Evolutionary conservation across 805 yeast genomes (phyloP).

Genomic region (Pichia deserticola): DNA sequence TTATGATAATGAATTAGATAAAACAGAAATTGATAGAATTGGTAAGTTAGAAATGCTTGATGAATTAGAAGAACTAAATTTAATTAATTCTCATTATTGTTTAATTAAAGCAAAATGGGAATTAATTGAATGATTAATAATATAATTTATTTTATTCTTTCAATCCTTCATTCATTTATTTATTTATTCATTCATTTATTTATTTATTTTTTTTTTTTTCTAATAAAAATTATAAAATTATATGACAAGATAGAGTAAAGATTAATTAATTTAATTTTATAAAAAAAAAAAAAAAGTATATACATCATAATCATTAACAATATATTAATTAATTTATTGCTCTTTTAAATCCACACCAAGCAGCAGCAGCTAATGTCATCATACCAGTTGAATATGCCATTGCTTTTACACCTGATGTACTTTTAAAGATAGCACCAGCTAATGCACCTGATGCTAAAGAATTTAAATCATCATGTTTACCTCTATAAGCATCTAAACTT

Average conservation of each 20-base stretch:
- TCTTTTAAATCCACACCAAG: conserved; percentile 81
- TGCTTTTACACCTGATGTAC: conserved; percentile 77
- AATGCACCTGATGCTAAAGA: conserved; percentile 85
- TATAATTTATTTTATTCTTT: not conserved
- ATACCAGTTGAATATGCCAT: conserved; percentile 81
- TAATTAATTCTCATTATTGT: conserved; percentile 58
- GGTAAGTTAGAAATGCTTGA: conserved; percentile 57
- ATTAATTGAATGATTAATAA: not conserved
- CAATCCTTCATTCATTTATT: not conserved
- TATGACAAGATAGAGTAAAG: not conserved
- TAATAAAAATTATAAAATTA: not conserved
- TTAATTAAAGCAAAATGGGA: conserved; percentile 27
- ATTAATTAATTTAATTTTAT: too few species aligned
- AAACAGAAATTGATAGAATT: conserved; percentile 36
- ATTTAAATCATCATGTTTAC: conserved; percentile 80
- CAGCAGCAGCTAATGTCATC: conserved; percentile 85
- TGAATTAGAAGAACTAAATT: conserved; percentile 63
- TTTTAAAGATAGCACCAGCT: conserved; percentile 86
- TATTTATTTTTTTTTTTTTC: not conserved
- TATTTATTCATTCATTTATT: too few species aligned
- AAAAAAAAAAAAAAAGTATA: too few species aligned
- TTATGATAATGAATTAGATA: conserved; percentile 36
- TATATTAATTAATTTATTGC: conserved; percentile 6
- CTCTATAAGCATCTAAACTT: conserved; percentile 71
- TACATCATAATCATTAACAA: too few species aligned